phyloP scores from a whole-genome alignment of 208 protist species.

The Leishmania mexicana region DNA sequence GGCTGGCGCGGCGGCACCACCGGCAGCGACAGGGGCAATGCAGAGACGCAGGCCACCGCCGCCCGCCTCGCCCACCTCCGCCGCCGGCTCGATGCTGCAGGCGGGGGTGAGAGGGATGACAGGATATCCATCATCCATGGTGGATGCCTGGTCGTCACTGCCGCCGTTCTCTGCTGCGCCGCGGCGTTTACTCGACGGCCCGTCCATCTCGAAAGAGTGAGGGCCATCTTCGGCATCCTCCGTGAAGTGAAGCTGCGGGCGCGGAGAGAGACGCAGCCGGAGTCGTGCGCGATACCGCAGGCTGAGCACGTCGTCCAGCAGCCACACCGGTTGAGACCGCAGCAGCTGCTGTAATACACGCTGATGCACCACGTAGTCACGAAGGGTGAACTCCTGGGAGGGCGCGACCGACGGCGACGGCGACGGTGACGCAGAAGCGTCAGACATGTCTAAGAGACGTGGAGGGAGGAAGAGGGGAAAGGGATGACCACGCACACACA shows the following conservation, averaged over 20 bases:
- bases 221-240: constrained; percentile 1
- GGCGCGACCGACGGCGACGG: background rate
- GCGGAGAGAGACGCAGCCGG: constrained; percentile 20
- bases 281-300: constrained; percentile 28
- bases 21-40: background rate
- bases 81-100: constrained; percentile 9
- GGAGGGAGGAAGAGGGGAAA: background rate
- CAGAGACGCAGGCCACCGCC: constrained; percentile 1
- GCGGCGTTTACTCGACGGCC: no score
- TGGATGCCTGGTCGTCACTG: background rate
- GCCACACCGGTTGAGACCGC: constrained; percentile 26
- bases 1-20: background rate
- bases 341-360: constrained; percentile 17
- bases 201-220: background rate
- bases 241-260: constrained; percentile 12
- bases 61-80: background rate
- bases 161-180: background rate
- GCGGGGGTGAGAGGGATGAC: constrained; percentile 14
- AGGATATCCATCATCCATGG: background rate
- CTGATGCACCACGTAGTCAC: constrained; percentile 36
- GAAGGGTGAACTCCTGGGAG: constrained; percentile 15
- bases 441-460: constrained; percentile 7
- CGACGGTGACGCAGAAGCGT: background rate
- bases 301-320: constrained; percentile 26
- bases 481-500: background rate